Percentiles rank a stretch among this genome's conserved stretches.
Conservation (phyloP, 306 rosid species). For the Pterocarpus santalinus region DNA sequence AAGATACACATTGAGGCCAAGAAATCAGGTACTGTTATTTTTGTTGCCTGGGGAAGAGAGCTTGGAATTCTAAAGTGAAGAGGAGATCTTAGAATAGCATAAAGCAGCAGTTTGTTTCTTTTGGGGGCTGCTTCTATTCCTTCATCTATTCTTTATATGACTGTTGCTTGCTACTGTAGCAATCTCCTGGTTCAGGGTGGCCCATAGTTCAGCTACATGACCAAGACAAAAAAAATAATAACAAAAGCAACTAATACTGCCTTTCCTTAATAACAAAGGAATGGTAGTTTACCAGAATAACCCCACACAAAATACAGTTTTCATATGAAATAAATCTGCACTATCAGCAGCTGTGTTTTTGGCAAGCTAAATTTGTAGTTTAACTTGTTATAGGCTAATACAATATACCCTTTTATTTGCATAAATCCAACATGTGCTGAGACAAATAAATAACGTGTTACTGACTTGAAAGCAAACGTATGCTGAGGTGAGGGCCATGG, state of each 20-base stretch:
- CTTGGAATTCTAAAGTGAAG: slow-evolving; percentile 90
- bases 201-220: slow-evolving; percentile 30
- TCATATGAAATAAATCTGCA: not conserved
- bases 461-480: not conserved
- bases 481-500: slow-evolving; percentile 9
- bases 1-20: slow-evolving; percentile 62
- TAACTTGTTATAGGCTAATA: not conserved
- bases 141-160: slow-evolving; percentile 67
- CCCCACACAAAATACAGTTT: slow-evolving; percentile 34
- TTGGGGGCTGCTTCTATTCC: slow-evolving; percentile 69
- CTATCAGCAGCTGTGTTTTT: not conserved
- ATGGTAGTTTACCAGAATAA: slow-evolving; percentile 54
- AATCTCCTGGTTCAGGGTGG: slow-evolving; percentile 52
- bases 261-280: slow-evolving; percentile 83
- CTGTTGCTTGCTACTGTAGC: slow-evolving; percentile 55
- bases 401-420: not conserved
- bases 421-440: not conserved
- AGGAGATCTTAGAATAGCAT: slow-evolving; percentile 74
- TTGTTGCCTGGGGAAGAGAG: slow-evolving; percentile 83
- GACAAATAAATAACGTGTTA: not conserved
- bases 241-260: slow-evolving; percentile 42
- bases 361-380: not conserved
- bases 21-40: slow-evolving; percentile 60
- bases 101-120: slow-evolving; percentile 92
- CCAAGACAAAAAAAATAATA: too few relatives aligned